Conservation (phyloP, 768 basidiomycete genomes). For the Psilocybe sp. region DNA sequence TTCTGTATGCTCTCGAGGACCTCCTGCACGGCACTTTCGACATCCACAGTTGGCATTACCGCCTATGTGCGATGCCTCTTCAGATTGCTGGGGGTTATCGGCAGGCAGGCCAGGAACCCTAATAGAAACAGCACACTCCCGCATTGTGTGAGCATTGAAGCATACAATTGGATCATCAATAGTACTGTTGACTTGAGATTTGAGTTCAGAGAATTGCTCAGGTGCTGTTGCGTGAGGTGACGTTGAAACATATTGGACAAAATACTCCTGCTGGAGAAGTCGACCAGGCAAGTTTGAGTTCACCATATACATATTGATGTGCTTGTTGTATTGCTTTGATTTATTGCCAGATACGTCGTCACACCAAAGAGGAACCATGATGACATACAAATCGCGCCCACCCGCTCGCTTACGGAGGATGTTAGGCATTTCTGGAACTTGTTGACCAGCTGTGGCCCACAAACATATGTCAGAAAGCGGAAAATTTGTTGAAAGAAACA, state of each 20-base stretch:
- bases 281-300: slow-evolving; percentile 23
- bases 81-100: slow-evolving; percentile 33
- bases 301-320: slow-evolving; percentile 26
- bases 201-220: slow-evolving; percentile 27
- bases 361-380: slow-evolving; percentile 3
- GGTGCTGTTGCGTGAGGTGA: slow-evolving; percentile 23
- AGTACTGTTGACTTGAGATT: slow-evolving; percentile 16
- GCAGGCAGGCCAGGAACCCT: slow-evolving; percentile 13
- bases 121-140: slow-evolving; percentile 2
- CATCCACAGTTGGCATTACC: slow-evolving; percentile 31
- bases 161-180: neutral
- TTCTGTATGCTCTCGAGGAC: slow-evolving; percentile 21
- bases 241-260: slow-evolving; percentile 16
- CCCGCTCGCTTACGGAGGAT: slow-evolving; percentile 5
- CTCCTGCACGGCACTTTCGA: slow-evolving; percentile 29
- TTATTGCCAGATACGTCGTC: slow-evolving; percentile 12
- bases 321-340: slow-evolving; percentile 30
- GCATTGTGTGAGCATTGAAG: slow-evolving; percentile 5
- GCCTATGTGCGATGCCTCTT: slow-evolving; percentile 32
- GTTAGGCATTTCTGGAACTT: slow-evolving; percentile 11
- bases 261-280: slow-evolving; percentile 29
- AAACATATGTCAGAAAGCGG: no score
- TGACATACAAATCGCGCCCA: slow-evolving; percentile 4
- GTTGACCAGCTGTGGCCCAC: no score
- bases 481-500: no score